Evolutionary conservation across 495 filamentous ascomycete species (phyloP).

Genomic region (Aspergillus steynii): DNA sequence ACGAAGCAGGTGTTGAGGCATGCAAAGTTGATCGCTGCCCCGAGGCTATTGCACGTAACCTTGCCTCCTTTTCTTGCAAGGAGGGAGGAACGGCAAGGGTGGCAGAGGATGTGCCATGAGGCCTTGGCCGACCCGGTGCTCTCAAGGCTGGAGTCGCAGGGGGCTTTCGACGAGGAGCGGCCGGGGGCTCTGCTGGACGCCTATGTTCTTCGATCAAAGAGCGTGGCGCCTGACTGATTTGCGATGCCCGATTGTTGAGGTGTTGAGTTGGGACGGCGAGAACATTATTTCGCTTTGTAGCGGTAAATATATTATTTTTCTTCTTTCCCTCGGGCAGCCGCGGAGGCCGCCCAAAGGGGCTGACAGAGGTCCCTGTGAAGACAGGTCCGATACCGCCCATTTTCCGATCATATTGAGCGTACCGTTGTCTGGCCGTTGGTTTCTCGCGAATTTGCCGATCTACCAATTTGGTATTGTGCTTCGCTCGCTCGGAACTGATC

Average conservation of each 20-base stretch:
- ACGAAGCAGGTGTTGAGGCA: conserved; percentile 1
- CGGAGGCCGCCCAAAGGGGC: conserved; percentile 21
- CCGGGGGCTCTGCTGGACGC: conserved; percentile 24
- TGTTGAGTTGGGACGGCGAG: conserved; percentile 43
- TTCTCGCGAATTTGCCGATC: conserved; percentile 27
- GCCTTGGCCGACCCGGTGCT: conserved; percentile 25
- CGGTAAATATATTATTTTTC: conserved; percentile 40
- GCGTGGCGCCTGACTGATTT: conserved; percentile 40
- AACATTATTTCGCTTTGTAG: conserved; percentile 35
- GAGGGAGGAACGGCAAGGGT: conserved; percentile 14
- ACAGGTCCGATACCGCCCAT: conserved; percentile 27
- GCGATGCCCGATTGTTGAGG: conserved; percentile 37
- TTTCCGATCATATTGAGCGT: conserved; percentile 28
- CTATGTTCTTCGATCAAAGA: conserved; percentile 46
- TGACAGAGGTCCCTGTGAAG: conserved; percentile 15
- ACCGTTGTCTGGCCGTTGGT: conserved; percentile 28
- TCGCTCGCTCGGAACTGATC: conserved; percentile 49
- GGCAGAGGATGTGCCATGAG: conserved; percentile 2
- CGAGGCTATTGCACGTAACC: conserved; percentile 30
- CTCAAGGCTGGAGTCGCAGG: conserved; percentile 13
- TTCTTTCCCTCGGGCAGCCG: conserved; percentile 27
- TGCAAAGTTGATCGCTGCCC: conserved; percentile 19
- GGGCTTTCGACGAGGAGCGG: conserved; percentile 10
- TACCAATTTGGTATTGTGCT: conserved; percentile 48
- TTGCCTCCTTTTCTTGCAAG: conserved; percentile 32